phyloP scores from a whole-genome alignment of 352 stramenopile species.

The Globisporangium takayamanum region DNA sequence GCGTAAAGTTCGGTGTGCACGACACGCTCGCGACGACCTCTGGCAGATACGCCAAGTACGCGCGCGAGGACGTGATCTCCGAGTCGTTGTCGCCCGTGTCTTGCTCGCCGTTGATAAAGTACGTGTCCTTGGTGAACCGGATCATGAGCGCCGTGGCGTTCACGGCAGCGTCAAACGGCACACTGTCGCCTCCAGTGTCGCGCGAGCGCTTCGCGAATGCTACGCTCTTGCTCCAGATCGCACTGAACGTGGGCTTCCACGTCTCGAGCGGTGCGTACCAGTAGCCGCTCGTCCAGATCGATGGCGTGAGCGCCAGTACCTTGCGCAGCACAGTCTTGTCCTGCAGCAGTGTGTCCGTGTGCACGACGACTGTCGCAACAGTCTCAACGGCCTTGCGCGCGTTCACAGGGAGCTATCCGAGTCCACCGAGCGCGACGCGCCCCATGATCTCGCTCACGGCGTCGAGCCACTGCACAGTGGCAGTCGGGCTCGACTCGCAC shows the following conservation, averaged over 20 bases:
- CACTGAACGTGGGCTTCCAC: constrained; percentile 29
- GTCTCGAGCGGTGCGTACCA: constrained; percentile 37
- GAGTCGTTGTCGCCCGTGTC: constrained; percentile 6
- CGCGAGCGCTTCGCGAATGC: constrained; percentile 20
- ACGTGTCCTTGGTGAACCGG: constrained; percentile 65
- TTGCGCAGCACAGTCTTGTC: constrained; percentile 24
- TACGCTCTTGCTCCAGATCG: constrained; percentile 23
- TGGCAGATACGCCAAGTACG: constrained; percentile 33
- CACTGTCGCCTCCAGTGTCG: background rate
- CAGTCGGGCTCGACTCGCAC: constrained; percentile 11
- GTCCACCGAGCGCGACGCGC: constrained; percentile 32
- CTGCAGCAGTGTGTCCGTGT: constrained; percentile 13
- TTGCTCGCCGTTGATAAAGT: constrained; percentile 31
- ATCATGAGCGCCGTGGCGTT: constrained; percentile 49
- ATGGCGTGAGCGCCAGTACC: constrained; percentile 29
- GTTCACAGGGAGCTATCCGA: constrained; percentile 28
- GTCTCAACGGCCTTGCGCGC: constrained; percentile 26
- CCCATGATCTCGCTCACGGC: constrained; percentile 35
- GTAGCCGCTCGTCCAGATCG: constrained; percentile 43
- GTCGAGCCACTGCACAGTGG: constrained; percentile 25
- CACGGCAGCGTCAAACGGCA: constrained; percentile 28
- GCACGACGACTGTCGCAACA: constrained; percentile 24
- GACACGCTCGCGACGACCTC: constrained; percentile 31
- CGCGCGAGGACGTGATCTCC: constrained; percentile 15
- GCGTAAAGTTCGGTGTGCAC: constrained; percentile 15